Conservation (phyloP, 2,329 filamentous ascomycete species). For the Curvularia sp. region DNA sequence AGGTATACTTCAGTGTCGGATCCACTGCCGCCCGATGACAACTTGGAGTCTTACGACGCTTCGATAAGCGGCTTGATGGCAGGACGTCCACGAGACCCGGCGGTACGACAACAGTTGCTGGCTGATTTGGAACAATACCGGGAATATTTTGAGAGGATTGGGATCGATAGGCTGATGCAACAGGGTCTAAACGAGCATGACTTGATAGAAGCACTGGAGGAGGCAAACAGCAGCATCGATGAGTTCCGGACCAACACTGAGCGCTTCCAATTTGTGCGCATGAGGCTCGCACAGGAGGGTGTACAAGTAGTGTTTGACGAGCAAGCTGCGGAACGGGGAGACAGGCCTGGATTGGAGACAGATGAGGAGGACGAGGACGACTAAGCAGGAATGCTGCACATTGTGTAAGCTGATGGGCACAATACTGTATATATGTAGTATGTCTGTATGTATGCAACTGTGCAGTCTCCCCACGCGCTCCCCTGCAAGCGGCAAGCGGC, state of each 20-base stretch:
- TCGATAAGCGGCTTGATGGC: slow-evolving; percentile 1
- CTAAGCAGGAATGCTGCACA: background rate
- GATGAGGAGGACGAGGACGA: slow-evolving; percentile 16
- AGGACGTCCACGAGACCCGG: slow-evolving; percentile 7
- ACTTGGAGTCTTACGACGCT: slow-evolving; percentile 35
- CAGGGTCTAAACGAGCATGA: slow-evolving; percentile 29
- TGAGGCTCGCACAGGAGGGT: slow-evolving; percentile 34
- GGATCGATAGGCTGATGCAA: slow-evolving; percentile 30
- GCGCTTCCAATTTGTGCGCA: slow-evolving; percentile 29
- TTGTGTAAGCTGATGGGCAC: slow-evolving; percentile 5
- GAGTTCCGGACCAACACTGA: slow-evolving; percentile 42
- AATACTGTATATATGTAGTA: background rate
- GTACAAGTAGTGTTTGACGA: slow-evolving; percentile 39
- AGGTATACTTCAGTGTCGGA: slow-evolving; percentile 72
- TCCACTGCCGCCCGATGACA: slow-evolving; percentile 74
- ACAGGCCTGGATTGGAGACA: slow-evolving; percentile 20
- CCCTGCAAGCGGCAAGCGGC: slow-evolving; percentile 8
- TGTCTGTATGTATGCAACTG: background rate
- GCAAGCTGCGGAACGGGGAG: slow-evolving; percentile 5
- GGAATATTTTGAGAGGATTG: slow-evolving; percentile 39
- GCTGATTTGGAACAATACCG: slow-evolving; percentile 37
- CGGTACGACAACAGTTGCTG: slow-evolving; percentile 29
- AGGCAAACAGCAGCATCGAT: slow-evolving; percentile 30
- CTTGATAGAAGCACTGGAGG: slow-evolving; percentile 29
- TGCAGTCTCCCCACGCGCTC: slow-evolving; percentile 7